phyloP scores from a whole-genome alignment of 331 rosid species.

The Malus hybrid region DNA sequence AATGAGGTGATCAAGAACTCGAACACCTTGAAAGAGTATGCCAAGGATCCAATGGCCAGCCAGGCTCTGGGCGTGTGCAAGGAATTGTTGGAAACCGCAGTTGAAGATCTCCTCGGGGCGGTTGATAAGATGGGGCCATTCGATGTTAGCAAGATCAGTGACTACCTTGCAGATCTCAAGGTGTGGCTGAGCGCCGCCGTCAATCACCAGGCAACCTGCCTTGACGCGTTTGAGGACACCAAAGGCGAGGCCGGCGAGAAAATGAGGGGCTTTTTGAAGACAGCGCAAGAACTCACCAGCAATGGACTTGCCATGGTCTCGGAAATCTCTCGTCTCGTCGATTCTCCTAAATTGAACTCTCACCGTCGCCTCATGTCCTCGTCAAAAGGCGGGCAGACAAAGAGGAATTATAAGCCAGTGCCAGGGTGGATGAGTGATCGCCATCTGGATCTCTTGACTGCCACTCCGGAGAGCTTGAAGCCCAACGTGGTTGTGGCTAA shows the following conservation, averaged over 20 bases:
- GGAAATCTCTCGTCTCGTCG: conserved; percentile 2
- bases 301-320: conserved; percentile 57
- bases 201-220: conserved; percentile 51
- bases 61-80: conserved; percentile 47
- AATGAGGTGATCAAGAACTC: conserved; percentile 17
- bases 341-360: background rate
- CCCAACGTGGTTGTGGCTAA: conserved; percentile 17
- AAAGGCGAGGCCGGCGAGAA: conserved; percentile 34
- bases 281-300: conserved; percentile 36
- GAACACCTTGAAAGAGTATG: conserved; percentile 16
- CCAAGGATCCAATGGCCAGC: conserved; percentile 40
- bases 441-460: background rate
- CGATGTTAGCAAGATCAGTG: conserved; percentile 15
- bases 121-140: conserved; percentile 20
- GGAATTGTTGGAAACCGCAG: conserved; percentile 37
- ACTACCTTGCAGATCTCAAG: conserved; percentile 40
- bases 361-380: background rate
- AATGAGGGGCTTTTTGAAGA: conserved; percentile 34
- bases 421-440: conserved; percentile 14
- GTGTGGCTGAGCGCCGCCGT: conserved; percentile 58
- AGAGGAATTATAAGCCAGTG: background rate
- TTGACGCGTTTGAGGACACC: conserved; percentile 51
- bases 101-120: conserved; percentile 37
- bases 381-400: background rate
- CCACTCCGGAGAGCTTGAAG: background rate